Conservation (phyloP, 2,329 filamentous ascomycete species). For the Cladosporium cucumerinum region DNA sequence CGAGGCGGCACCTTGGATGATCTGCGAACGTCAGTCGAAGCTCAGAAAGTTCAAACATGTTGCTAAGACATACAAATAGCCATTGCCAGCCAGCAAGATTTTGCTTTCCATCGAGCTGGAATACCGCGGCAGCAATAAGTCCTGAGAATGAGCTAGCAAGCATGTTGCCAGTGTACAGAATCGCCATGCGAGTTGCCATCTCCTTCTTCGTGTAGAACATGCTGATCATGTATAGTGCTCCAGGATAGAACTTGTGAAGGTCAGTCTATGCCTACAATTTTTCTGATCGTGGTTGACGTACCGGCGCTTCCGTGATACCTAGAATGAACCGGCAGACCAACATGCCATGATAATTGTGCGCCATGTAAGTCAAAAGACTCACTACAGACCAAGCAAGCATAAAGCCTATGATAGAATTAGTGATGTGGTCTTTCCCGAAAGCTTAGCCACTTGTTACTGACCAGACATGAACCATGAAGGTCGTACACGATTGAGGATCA, state of each 20-base stretch:
- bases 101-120: conserved; percentile 4
- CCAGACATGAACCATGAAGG: conserved; percentile 42
- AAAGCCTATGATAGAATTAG: conserved; percentile 19
- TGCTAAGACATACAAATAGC: conserved; percentile 1
- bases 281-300: background rate
- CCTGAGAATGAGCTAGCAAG: conserved; percentile 11
- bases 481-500: conserved; percentile 44
- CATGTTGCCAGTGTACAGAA: conserved; percentile 11
- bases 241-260: conserved; percentile 9
- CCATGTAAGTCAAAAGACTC: conserved; percentile 24
- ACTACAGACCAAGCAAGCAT: conserved; percentile 33
- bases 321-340: conserved; percentile 25
- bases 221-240: conserved; percentile 28
- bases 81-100: conserved; percentile 10
- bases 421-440: background rate
- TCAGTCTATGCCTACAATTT: background rate
- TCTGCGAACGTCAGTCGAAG: conserved; percentile 15
- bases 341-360: conserved; percentile 25
- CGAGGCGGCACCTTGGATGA: conserved; percentile 39
- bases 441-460: background rate
- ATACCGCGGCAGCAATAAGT: conserved; percentile 8
- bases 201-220: conserved; percentile 39
- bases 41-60: background rate
- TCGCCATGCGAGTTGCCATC: conserved; percentile 10
- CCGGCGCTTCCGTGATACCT: conserved; percentile 19